A percentile compares a stretch with the other conserved stretches of the same genome.
These are phyloP conservation scores for Schizosaccharomyces japonicus DNA, from an alignment of 805 yeast species.

Conservation along the genomic window DNA sequence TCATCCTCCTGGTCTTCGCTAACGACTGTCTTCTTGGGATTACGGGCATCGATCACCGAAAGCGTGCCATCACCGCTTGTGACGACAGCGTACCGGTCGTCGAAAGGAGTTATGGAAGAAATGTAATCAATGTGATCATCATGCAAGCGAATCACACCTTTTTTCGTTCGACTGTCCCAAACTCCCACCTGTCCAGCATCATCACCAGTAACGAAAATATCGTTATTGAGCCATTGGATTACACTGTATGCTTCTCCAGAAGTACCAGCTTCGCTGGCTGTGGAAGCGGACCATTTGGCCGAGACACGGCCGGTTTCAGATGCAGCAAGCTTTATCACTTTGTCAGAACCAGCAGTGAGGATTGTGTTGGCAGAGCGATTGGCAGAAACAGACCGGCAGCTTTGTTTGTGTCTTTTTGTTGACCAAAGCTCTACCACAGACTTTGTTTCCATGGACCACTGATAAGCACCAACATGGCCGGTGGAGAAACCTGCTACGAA, in stretches of 20 bases:
- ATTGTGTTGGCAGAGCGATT: not conserved
- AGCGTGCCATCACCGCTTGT: constrained; percentile 5
- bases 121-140: constrained; percentile 2
- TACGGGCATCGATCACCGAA: not conserved
- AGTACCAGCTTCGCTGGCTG: not conserved
- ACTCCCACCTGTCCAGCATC: constrained; percentile 1
- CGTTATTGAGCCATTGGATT: not conserved
- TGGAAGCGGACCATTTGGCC: not conserved
- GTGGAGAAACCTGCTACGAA: not conserved
- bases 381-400: not conserved
- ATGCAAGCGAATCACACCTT: not conserved
- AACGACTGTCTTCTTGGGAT: not conserved
- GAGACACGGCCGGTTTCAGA: constrained; percentile 1
- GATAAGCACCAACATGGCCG: not conserved
- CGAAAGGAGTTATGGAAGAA: constrained; percentile 1
- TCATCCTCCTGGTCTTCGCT: constrained; percentile 5
- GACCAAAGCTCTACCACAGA: not conserved
- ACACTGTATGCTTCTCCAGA: not conserved
- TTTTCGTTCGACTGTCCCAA: constrained; percentile 1
- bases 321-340: not conserved
- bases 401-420: not conserved
- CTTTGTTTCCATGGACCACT: not conserved
- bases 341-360: constrained; percentile 1
- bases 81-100: constrained; percentile 1
- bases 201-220: constrained; percentile 4